Conservation (phyloP, 1,284 basidiomycete genomes). For the Cryptococcus maquisensis region DNA sequence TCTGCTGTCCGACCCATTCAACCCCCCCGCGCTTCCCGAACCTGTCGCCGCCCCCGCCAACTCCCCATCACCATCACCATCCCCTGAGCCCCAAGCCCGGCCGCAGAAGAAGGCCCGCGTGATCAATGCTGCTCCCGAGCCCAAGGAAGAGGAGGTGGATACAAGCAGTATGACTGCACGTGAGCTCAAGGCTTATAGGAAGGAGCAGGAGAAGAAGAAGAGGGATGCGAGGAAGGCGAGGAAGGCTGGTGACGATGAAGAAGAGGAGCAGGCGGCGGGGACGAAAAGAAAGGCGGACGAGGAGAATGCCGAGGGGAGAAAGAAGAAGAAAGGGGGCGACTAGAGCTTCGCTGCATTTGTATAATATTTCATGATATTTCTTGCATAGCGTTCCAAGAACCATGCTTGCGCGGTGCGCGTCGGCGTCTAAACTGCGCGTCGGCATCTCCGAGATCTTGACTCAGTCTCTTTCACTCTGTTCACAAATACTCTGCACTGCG, state of each 20-base stretch:
- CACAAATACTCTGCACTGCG: too few species aligned
- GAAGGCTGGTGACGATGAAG: conserved; percentile 26
- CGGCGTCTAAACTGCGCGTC: too few species aligned
- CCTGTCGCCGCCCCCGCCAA: conserved; percentile 13
- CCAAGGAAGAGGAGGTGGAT: conserved; percentile 23
- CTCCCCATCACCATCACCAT: conserved; percentile 20
- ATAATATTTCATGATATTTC: too few species aligned
- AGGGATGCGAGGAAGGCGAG: conserved; percentile 39
- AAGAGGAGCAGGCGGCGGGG: conserved; percentile 16
- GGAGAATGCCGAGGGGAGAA: conserved; percentile 15
- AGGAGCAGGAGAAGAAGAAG: conserved; percentile 41
- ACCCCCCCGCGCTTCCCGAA: conserved; percentile 54
- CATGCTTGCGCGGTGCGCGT: too few species aligned
- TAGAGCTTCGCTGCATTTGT: not conserved
- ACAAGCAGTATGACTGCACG: conserved; percentile 26
- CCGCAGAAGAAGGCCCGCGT: conserved; percentile 18
- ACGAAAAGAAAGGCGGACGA: conserved; percentile 12
- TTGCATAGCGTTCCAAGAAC: too few species aligned
- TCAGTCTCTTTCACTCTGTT: too few species aligned
- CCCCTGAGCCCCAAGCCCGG: conserved; percentile 20
- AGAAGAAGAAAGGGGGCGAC: conserved; percentile 30
- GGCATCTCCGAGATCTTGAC: too few species aligned
- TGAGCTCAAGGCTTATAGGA: conserved; percentile 40
- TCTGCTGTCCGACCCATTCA: conserved; percentile 78
- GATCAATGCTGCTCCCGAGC: conserved; percentile 1